These are phyloP conservation scores for Beauveria rudraprayagi DNA, from an alignment of 2,329 filamentous ascomycete species.

Conservation along the genomic window DNA sequence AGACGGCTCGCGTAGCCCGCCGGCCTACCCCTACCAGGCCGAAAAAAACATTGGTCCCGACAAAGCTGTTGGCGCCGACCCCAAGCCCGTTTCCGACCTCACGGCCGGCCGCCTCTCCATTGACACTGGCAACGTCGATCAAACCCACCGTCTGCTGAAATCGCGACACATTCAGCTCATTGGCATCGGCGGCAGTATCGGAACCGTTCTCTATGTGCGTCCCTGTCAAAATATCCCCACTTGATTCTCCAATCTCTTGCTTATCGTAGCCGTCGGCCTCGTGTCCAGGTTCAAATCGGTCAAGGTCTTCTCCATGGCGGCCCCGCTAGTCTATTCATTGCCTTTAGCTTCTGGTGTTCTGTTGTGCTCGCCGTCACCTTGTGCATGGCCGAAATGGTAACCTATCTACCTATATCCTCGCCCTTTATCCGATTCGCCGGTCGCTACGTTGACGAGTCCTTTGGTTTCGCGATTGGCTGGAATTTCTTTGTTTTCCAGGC, in stretches of 20 bases:
- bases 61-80: background rate
- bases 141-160: constrained; percentile 46
- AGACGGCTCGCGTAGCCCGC: constrained; percentile 11
- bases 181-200: constrained; percentile 57
- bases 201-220: constrained; percentile 49
- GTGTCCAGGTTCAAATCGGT: constrained; percentile 44
- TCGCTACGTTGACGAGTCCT: constrained; percentile 66
- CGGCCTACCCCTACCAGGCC: constrained; percentile 19
- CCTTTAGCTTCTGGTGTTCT: constrained; percentile 54
- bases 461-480: constrained; percentile 65
- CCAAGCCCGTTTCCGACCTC: background rate
- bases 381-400: constrained; percentile 67
- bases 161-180: constrained; percentile 51
- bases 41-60: constrained; percentile 14
- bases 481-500: constrained; percentile 69
- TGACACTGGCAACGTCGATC: constrained; percentile 22
- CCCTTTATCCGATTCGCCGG: constrained; percentile 73
- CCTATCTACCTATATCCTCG: constrained; percentile 66
- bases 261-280: constrained; percentile 14
- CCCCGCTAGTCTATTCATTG: constrained; percentile 49
- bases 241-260: background rate
- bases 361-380: constrained; percentile 53
- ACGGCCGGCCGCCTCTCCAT: constrained; percentile 14
- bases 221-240: background rate
- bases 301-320: constrained; percentile 50